Percentiles rank a stretch among this genome's conserved stretches.
phyloP scores from a whole-genome alignment of 805 yeast species.

The Sugiyamaella valdiviana region DNA sequence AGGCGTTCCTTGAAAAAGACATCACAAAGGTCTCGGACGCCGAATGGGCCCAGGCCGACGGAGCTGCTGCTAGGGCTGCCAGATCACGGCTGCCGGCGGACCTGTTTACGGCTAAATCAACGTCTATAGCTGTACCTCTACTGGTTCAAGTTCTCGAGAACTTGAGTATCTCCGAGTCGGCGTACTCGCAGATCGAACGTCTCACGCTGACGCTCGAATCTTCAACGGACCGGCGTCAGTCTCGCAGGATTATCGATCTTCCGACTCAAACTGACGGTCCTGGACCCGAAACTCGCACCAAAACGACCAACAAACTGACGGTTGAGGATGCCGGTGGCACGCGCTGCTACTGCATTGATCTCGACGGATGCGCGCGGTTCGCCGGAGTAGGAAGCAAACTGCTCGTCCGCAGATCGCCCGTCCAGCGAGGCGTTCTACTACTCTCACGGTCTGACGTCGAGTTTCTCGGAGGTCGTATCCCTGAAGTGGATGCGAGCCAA shows the following conservation, averaged over 20 bases:
- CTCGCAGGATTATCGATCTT: background rate
- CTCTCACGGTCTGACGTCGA: conserved; percentile 5
- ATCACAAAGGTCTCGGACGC: background rate
- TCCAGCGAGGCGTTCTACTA: conserved; percentile 16
- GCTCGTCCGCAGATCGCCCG: conserved; percentile 2
- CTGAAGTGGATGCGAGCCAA: background rate
- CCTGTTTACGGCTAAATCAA: background rate
- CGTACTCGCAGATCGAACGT: conserved; percentile 27
- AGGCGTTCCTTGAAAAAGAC: background rate
- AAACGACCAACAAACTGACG: conserved; percentile 10
- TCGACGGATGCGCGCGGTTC: conserved; percentile 8
- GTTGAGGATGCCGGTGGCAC: conserved; percentile 18
- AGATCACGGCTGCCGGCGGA: background rate
- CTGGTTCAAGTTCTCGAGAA: conserved; percentile 21
- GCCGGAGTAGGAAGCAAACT: conserved; percentile 1
- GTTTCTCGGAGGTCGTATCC: conserved; percentile 14
- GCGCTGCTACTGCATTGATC: conserved; percentile 8
- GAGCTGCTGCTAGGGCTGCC: background rate
- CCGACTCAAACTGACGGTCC: background rate
- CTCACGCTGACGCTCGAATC: conserved; percentile 8
- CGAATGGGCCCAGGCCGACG: background rate
- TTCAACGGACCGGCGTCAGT: conserved; percentile 5
- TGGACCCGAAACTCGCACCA: conserved; percentile 3
- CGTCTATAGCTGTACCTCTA: conserved; percentile 11
- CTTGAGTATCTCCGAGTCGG: conserved; percentile 24